Base-by-base conservation (phyloP, 768 basidiomycete species). In the Galerina sulciceps region DNA sequence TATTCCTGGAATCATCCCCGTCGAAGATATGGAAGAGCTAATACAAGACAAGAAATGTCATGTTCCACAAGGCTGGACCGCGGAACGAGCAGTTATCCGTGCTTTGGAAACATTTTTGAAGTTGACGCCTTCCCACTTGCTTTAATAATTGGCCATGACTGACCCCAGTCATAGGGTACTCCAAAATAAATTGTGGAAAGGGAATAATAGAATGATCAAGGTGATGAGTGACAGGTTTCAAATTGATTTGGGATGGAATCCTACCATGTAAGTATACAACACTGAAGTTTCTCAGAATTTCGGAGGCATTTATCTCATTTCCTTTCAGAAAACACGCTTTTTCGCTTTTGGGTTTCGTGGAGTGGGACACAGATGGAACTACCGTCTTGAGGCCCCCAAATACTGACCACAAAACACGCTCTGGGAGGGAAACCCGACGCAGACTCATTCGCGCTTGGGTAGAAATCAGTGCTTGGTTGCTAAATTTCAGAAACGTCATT, bases 381-480 rank as follows among this genome's bases (percentile, higher is more conserved):
- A 66, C 71, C 4, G 79, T 77, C 1, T 71, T 92, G 11, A 75
- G 74, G 6, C 83, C 89, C 17, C 90, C 90, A 0, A 43, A 70
- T 3, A 84, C 85, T 4, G 84, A 89, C 57, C 65, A 76, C 14
- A 65, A 52, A 9, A 79, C 76, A 10, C 65, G 73, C 8, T 72
- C 77, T 37, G 87, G 87, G 15, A 80, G 73, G 57, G 75, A 78
- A 54, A 83, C 79, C 59, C 80, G 87, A 4, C 80, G 81, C 20
- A 87, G 80, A 66, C 79, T 94, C 3, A 79, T 94, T 47, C 83
- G 93, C 36, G 89, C 88, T 26, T 94, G 93, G 93, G 80, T 92
- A 14, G 93, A 94, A 68, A 71, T 88, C 8, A 74, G 81, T 41
- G 82, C 90, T 3, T 94, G 87, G 86, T 64, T 88, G 17, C 73